Conservation (phyloP, 768 basidiomycete species). For the Pisolithus sp. region DNA sequence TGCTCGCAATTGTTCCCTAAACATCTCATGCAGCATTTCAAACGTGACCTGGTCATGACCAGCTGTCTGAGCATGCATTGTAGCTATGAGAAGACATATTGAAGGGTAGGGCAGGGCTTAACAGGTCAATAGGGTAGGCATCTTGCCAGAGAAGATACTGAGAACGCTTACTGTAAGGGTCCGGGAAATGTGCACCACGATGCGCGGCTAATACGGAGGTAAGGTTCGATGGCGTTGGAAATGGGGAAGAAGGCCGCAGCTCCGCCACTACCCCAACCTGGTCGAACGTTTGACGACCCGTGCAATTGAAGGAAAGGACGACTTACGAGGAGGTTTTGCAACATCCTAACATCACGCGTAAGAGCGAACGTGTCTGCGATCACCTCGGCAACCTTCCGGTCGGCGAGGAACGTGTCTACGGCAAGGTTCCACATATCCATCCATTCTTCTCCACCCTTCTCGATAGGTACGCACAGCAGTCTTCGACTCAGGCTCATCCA, state of each 20-base stretch:
- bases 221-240: slow-evolving; percentile 43
- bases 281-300: slow-evolving; percentile 4
- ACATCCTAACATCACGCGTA: slow-evolving; percentile 51
- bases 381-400: slow-evolving; percentile 37
- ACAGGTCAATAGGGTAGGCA: slow-evolving; percentile 1
- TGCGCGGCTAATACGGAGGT: slow-evolving; percentile 41
- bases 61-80: slow-evolving; percentile 65
- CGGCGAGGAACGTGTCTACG: slow-evolving; percentile 52
- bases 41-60: slow-evolving; percentile 84
- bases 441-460: slow-evolving; percentile 49
- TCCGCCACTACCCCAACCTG: slow-evolving; percentile 42
- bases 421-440: slow-evolving; percentile 45
- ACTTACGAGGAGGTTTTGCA: slow-evolving; percentile 58
- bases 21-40: slow-evolving; percentile 81
- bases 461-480: slow-evolving; percentile 33
- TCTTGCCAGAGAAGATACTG: background rate
- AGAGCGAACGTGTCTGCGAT: slow-evolving; percentile 58
- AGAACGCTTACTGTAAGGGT: slow-evolving; percentile 44
- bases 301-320: background rate
- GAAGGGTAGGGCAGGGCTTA: slow-evolving; percentile 72
- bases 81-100: slow-evolving; percentile 80
- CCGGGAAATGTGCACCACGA: slow-evolving; percentile 49
- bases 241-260: slow-evolving; percentile 47
- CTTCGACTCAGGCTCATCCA: slow-evolving; percentile 48
- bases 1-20: slow-evolving; percentile 67